Evolutionary conservation across 768 basidiomycete species (phyloP).

Genomic region (Lanmaoa pseudosensibilis): DNA sequence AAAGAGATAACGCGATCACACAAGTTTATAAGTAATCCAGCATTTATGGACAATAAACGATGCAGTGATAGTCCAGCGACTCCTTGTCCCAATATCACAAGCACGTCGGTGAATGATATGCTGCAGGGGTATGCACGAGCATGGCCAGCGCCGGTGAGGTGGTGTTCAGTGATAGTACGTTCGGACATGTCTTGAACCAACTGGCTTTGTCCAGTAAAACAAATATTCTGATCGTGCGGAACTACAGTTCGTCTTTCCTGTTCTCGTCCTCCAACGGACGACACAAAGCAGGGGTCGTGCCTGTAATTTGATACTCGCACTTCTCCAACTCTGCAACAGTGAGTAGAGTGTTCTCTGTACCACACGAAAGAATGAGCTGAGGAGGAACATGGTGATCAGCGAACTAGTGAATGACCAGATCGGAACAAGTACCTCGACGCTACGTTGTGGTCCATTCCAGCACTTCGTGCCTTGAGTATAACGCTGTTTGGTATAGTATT

Average conservation of each 20-base stretch:
- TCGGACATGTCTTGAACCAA: background rate
- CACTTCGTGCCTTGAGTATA: slow-evolving; percentile 87
- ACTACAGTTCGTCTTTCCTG: slow-evolving; percentile 33
- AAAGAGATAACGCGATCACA: too few species aligned
- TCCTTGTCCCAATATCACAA: background rate
- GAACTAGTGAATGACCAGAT: background rate
- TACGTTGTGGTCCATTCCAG: slow-evolving; percentile 95
- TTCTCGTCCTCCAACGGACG: slow-evolving; percentile 38
- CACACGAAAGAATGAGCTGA: slow-evolving; percentile 82
- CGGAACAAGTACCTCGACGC: slow-evolving; percentile 58
- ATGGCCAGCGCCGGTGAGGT: background rate
- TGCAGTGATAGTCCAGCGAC: background rate
- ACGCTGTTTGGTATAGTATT: slow-evolving; percentile 78
- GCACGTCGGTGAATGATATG: background rate
- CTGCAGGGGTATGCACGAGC: background rate
- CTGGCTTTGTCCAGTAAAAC: background rate
- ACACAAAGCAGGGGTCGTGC: slow-evolving; percentile 84
- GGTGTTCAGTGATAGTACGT: background rate
- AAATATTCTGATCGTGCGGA: background rate
- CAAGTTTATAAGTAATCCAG: background rate
- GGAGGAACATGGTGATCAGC: slow-evolving; percentile 2
- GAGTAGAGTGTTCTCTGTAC: slow-evolving; percentile 76
- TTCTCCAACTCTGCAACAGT: slow-evolving; percentile 89
- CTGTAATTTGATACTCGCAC: slow-evolving; percentile 90
- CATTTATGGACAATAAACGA: background rate